Percentiles rank a stretch among this genome's conserved stretches.
Evolutionary conservation across 176 grass and related monocot genomes (phyloP).

Genomic region (Musa itinerans): DNA sequence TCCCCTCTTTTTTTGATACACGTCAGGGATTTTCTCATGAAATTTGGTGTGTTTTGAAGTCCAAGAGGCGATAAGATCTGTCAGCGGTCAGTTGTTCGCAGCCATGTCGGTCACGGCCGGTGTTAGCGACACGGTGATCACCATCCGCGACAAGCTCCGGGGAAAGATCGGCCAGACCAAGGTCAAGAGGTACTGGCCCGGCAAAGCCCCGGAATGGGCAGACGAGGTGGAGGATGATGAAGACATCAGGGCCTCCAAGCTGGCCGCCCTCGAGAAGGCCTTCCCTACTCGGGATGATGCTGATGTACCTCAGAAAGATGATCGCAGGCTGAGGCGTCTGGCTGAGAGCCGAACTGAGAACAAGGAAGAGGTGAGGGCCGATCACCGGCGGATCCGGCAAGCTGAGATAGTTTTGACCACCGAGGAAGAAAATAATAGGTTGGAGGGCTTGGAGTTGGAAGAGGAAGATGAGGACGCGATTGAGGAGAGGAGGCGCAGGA

Average conservation of each 20-base stretch:
- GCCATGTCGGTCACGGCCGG: slow-evolving; percentile 71
- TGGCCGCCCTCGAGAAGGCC: slow-evolving; percentile 53
- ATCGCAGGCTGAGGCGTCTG: slow-evolving; percentile 54
- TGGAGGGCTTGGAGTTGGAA: slow-evolving; percentile 45
- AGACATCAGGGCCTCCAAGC: slow-evolving; percentile 27
- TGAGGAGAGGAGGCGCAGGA: slow-evolving; percentile 69
- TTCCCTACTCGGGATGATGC: slow-evolving; percentile 52
- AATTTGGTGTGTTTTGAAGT: too few relatives aligned
- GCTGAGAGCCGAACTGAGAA: slow-evolving; percentile 53
- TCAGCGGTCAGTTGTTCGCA: neutral
- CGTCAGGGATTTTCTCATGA: too few relatives aligned
- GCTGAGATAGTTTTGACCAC: slow-evolving; percentile 65
- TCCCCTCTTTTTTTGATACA: too few relatives aligned
- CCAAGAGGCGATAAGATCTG: too few relatives aligned
- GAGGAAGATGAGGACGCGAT: slow-evolving; percentile 85
- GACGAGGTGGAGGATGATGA: slow-evolving; percentile 38
- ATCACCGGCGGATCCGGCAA: slow-evolving; percentile 72
- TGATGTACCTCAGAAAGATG: slow-evolving; percentile 43
- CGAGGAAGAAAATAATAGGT: slow-evolving; percentile 55
- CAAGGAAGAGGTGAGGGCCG: slow-evolving; percentile 78
- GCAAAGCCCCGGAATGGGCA: slow-evolving; percentile 74
- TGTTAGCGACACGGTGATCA: slow-evolving; percentile 63
- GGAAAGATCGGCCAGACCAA: slow-evolving; percentile 96
- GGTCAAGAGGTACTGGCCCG: slow-evolving; percentile 85
- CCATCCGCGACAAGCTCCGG: slow-evolving; percentile 72